Base-by-base conservation (phyloP, 2,329 filamentous ascomycete species). In the Graphiopsis chlorocephala region DNA sequence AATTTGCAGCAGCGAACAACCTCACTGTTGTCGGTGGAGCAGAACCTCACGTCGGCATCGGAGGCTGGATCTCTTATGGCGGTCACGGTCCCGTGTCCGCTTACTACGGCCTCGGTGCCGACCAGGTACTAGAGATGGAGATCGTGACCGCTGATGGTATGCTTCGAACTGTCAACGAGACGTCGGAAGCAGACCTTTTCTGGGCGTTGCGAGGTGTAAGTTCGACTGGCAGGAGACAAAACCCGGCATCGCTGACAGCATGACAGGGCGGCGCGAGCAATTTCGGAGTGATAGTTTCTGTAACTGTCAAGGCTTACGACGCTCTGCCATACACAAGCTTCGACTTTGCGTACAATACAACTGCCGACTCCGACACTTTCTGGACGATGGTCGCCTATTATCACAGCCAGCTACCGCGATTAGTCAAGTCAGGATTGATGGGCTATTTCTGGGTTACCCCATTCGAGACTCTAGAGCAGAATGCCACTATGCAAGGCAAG, bases 21-120 rank as follows among this genome's bases (percentile, higher is more conserved):
- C 73, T 85, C 17, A 79, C 79, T 1, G 75, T 88, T 4, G 82
- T 89, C 0, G 84, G 83, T 0, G 87, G 86, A 2, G 81, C 81
- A 2, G 82, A 80, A 38, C 81, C 81, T 0, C 83, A 81, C 0
- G 86, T 89, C 7, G 86, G 86, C 1, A 69, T 86, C 7, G 87
- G 87, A 17, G 87, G 87, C 1, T 89, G 84, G 69, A 82, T 78
- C 3, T 84, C 86, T 71, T 85, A 86, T 5, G 87, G 85, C 17
- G 87, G 88, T 0, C 85, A 88, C 69, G 82, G 80, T 0, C 77
- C 81, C 0, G 77, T 90, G 1, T 79, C 78, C 29, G 83, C 82
- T 1, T 76, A 72, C 17, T 85, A 83, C 58, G 88, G 88, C 6
- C 78, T 90, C 0, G 84, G 76, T 12, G 86, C 85, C 0, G 87